Base-by-base conservation (phyloP, 1,139 yeast genomes). In the Lizanozyma gosingica region DNA sequence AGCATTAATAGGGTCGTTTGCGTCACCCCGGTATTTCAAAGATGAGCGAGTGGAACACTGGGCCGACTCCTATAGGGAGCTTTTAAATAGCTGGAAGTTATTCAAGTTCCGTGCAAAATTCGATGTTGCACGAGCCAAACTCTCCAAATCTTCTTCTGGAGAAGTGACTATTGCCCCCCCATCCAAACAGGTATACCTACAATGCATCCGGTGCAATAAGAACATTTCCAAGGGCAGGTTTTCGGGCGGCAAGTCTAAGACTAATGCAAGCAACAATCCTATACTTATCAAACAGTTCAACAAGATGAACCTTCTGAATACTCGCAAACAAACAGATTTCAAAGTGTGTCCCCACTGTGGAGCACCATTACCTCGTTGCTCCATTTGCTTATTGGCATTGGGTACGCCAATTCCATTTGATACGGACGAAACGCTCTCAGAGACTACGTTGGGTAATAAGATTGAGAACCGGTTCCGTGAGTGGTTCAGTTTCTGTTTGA, bases 401-500 rank as follows among this genome's bases (percentile, higher is more conserved):
- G 97, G 97, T 0, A 76, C 85, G 0, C 80, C 87, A 1, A 59
- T 80, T 14, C 80, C 84, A 2, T 46, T 53, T 3, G 70, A 61
- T 33, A 35, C 56, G 3, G 39, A 52, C 3, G 62, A 55, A 15
- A 44, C 46, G 33, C 39, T 48, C 14, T 42, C 41, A 16, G 57
- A 52, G 29, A 38, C 34, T 15, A 46, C 54, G 2, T 16, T 45
- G 18, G 50, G 48, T 6, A 49, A 50, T 29, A 51, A 52, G 35
- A 60, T 60, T 37, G 70, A 61, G 39, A 62, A 63, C 36, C 64
- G 65, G 43, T 74, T 78, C 55, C 60, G 72, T 44, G 78, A 80
- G 47, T 80, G 95, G 95, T 88, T 92, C 49, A 85, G 94, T 48
- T 87, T 87, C 59, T 92, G 98, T 55, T 65, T 92, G 47, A 78